Evolutionary conservation across 1,139 yeast species (phyloP).

Genomic region (Magnusiomyces tetraspermus): DNA sequence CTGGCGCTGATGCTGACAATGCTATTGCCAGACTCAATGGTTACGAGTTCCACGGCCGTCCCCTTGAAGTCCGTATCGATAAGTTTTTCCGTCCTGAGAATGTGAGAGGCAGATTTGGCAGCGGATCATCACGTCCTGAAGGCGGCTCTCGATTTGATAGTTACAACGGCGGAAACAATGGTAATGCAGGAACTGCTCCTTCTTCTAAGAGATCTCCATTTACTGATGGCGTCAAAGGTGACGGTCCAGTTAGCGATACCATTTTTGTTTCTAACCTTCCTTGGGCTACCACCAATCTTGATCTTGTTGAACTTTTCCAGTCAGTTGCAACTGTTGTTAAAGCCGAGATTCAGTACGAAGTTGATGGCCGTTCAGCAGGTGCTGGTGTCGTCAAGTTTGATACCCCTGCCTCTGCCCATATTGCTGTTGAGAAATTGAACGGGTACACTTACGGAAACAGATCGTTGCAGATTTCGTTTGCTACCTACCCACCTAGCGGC

Average conservation of each 20-base stretch:
- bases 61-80: constrained; percentile 55
- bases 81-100: constrained; percentile 38
- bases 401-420: constrained; percentile 56
- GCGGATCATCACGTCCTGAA: constrained; percentile 15
- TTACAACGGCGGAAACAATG: constrained; percentile 18
- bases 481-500: constrained; percentile 18
- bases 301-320: constrained; percentile 76
- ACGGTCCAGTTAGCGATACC: constrained; percentile 55
- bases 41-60: constrained; percentile 84
- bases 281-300: constrained; percentile 77
- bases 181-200: constrained; percentile 13
- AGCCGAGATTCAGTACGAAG: constrained; percentile 68
- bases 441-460: constrained; percentile 82
- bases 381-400: constrained; percentile 76
- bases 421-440: constrained; percentile 64
- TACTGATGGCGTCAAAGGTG: constrained; percentile 53
- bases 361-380: constrained; percentile 67
- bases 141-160: constrained; percentile 13
- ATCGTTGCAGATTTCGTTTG: constrained; percentile 57
- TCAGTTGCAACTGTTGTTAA: constrained; percentile 67
- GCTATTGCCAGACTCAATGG: constrained; percentile 91
- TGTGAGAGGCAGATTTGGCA: constrained; percentile 15
- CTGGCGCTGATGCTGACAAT: constrained; percentile 73
- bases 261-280: constrained; percentile 76
- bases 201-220: constrained; percentile 35